Base-by-base conservation (phyloP, 108 stramenopile genomes). In the Fragilaria crotonensis region DNA sequence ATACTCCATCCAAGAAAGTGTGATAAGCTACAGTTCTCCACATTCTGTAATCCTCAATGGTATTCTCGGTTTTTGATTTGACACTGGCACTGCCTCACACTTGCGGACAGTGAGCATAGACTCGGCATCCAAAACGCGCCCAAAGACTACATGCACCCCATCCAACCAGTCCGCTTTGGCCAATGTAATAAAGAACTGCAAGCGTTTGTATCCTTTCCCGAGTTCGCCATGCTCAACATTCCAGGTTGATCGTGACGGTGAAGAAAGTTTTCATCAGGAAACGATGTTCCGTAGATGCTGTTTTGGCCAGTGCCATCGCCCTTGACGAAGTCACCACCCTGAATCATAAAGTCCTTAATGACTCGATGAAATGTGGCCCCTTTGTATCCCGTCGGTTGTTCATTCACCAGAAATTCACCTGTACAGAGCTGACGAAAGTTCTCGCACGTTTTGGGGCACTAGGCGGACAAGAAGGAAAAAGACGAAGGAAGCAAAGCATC, bases 161-260 rank as follows among this genome's bases (percentile, higher is more conserved):
- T 99, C 95, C 62, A 93, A 57, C 92, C 92, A 93, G 21, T 94
- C 93, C 18, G 87, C 80, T 45, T 87, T 86, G 9, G 86, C 93
- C 53, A 85, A 94, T 4, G 96, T 99, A 27, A 99, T 91, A 67
- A 96, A 99, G 57, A 99, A 99, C 65, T 96, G 98, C 96, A 97
- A 29, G 96, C 98, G 67, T 96, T 98, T 2, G 80, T 74, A 67
- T 96, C 85, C 0, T 93, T 89, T 0, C 97, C 97, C 14, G 78
- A 80, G 66, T 97, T 97, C 18, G 97, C 97, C 89, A 89, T 93
- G 46, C 83, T 84, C 52, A 97, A 63, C 46, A 97, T 73, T 11
- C 98, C 98, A 0, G 96, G 80, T 55, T 74, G 69, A 68, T 83
- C 67, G 59, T 99, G 98, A 31, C 85, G 87, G 54, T 84, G 80